Evolutionary conservation across 2,329 filamentous ascomycete genomes (phyloP).

Genomic region (Beauveria asiatica): DNA sequence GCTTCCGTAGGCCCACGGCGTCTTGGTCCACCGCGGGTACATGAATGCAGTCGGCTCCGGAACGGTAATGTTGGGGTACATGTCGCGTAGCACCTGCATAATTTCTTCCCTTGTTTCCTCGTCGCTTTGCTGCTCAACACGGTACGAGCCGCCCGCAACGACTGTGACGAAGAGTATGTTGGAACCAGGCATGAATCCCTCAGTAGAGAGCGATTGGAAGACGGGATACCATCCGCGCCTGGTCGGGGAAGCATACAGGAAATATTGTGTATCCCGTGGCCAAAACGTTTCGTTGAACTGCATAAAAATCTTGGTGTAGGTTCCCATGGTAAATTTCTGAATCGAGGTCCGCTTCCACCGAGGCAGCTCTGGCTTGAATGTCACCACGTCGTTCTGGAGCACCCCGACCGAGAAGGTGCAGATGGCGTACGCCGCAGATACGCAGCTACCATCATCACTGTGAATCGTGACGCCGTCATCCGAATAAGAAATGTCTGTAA

Average conservation of each 20-base stretch:
- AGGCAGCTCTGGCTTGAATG: slow-evolving; percentile 51
- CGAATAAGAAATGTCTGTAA: slow-evolving; percentile 46
- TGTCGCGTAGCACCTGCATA: slow-evolving; percentile 47
- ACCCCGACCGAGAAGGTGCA: slow-evolving; percentile 62
- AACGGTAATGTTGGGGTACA: slow-evolving; percentile 50
- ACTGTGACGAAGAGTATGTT: slow-evolving; percentile 61
- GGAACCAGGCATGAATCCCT: slow-evolving; percentile 50
- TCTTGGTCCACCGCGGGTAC: slow-evolving; percentile 49
- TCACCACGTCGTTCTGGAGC: slow-evolving; percentile 51
- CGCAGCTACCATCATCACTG: slow-evolving; percentile 45
- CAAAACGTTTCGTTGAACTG: slow-evolving; percentile 63
- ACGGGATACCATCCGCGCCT: slow-evolving; percentile 42
- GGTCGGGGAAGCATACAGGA: slow-evolving; percentile 35
- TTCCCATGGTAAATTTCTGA: slow-evolving; percentile 58
- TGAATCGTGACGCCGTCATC: slow-evolving; percentile 43
- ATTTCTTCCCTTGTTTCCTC: slow-evolving; percentile 48
- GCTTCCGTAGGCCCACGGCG: slow-evolving; percentile 43
- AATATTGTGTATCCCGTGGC: slow-evolving; percentile 35
- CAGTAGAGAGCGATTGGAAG: slow-evolving; percentile 53
- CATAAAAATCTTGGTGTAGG: slow-evolving; percentile 65
- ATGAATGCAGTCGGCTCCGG: slow-evolving; percentile 52
- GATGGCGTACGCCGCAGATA: slow-evolving; percentile 54
- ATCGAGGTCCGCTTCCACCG: slow-evolving; percentile 57
- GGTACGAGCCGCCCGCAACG: slow-evolving; percentile 45
- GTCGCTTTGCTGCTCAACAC: slow-evolving; percentile 50